Percentiles rank a stretch among this genome's conserved stretches.
Conservation (phyloP, 306 rosid genomes). For the Urtica urens region DNA sequence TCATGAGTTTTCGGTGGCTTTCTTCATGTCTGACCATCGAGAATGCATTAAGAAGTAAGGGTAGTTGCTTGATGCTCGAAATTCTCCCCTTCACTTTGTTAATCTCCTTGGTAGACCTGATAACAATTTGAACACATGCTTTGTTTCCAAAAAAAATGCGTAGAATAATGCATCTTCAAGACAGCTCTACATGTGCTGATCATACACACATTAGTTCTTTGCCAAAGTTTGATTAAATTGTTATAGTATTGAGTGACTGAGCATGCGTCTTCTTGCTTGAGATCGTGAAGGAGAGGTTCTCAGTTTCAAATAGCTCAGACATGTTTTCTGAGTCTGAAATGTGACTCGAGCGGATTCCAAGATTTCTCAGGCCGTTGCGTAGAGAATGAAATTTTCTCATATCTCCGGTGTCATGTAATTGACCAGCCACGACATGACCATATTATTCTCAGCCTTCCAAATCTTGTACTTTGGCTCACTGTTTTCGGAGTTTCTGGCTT, state of each 20-base stretch:
- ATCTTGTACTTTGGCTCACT: no score
- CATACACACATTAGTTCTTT: background rate
- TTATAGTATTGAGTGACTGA: background rate
- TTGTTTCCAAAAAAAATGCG: background rate
- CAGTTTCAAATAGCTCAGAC: background rate
- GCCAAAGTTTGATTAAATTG: background rate
- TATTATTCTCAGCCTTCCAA: no score
- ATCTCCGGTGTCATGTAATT: background rate
- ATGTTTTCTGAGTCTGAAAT: background rate
- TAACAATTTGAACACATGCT: background rate
- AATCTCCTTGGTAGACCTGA: background rate
- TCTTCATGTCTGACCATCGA: background rate
- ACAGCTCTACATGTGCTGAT: background rate
- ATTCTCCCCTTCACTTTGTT: background rate
- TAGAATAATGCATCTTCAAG: background rate
- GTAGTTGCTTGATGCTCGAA: background rate
- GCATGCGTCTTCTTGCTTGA: background rate
- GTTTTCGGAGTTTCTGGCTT: no score
- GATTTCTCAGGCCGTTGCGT: background rate
- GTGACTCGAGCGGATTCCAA: background rate
- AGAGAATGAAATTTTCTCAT: background rate
- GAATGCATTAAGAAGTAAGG: background rate
- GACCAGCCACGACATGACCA: no score
- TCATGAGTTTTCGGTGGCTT: background rate
- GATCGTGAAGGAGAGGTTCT: background rate